Evolutionary conservation across 202 grass and related monocot species (phyloP).

Genomic region (Carex sylvatica): DNA sequence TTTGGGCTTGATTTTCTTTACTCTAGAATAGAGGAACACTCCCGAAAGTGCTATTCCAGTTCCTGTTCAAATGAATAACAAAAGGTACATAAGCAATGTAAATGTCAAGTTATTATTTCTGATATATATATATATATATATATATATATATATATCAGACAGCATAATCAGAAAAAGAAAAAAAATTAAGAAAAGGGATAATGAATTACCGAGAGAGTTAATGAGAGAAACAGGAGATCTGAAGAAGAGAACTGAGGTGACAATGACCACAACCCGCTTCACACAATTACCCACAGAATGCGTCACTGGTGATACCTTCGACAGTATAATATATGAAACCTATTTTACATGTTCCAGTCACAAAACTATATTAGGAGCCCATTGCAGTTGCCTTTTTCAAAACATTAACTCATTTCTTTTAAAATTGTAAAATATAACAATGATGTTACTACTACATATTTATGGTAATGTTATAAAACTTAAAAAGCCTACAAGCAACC

Average conservation of each 20-base stretch:
- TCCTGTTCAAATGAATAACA: constrained; percentile 41
- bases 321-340: constrained; percentile 94
- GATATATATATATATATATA: not conserved
- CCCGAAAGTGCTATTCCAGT: constrained; percentile 74
- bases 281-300: constrained; percentile 84
- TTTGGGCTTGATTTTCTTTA: constrained; percentile 76
- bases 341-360: constrained; percentile 24
- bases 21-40: constrained; percentile 84
- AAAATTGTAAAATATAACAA: not conserved
- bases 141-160: too few species aligned
- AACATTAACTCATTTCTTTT: not conserved
- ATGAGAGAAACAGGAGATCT: constrained; percentile 76
- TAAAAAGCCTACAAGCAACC: not conserved
- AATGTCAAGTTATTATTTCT: not conserved
- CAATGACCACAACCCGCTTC: constrained; percentile 80
- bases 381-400: not conserved
- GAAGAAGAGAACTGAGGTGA: constrained; percentile 87
- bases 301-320: constrained; percentile 72
- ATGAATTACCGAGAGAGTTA: constrained; percentile 66
- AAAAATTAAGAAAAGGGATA: not conserved
- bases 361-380: not conserved
- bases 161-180: not conserved
- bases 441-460: not conserved
- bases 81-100: too few species aligned
- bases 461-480: not conserved